A percentile compares a stretch with the other conserved stretches of the same genome.
Conservation (phyloP, 2,329 filamentous ascomycete genomes). For the Exophiala oligosperma region DNA sequence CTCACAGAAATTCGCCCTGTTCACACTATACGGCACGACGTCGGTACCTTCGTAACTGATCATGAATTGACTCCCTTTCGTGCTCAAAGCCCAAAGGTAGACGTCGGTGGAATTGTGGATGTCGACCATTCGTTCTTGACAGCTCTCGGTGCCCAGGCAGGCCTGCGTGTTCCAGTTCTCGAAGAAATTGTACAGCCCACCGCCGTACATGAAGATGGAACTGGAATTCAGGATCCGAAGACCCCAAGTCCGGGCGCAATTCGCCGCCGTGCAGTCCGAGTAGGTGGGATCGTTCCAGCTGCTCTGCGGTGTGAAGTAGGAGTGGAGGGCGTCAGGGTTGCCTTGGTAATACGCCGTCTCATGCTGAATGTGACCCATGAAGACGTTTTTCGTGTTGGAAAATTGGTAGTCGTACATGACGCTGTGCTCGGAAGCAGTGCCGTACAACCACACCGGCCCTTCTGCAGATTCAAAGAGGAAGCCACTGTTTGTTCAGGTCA, state of each 20-base stretch:
- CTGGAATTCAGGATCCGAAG: conserved; percentile 59
- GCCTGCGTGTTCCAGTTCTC: conserved; percentile 45
- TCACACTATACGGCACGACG: conserved; percentile 26
- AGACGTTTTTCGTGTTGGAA: conserved; percentile 59
- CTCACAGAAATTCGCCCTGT: conserved; percentile 26
- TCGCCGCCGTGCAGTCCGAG: conserved; percentile 38
- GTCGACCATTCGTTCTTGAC: conserved; percentile 28
- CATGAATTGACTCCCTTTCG: conserved; percentile 27
- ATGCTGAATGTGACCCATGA: conserved; percentile 65
- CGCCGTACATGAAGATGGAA: conserved; percentile 61
- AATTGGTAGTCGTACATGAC: conserved; percentile 72
- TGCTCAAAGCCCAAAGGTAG: conserved; percentile 27
- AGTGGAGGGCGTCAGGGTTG: conserved; percentile 58
- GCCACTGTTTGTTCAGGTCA: conserved; percentile 37
- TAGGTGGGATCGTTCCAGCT: conserved; percentile 55
- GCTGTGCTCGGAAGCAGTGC: conserved; percentile 65
- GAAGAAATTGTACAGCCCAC: conserved; percentile 66
- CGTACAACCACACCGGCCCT: conserved; percentile 60
- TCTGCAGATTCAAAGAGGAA: conserved; percentile 39
- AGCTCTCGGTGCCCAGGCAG: conserved; percentile 36
- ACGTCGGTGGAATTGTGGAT: conserved; percentile 24
- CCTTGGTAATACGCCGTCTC: conserved; percentile 73
- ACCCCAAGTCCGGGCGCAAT: conserved; percentile 58
- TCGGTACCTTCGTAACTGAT: conserved; percentile 24
- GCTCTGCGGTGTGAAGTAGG: conserved; percentile 49